Conservation (phyloP, 306 rosid species). For the Biancaea sappan region DNA sequence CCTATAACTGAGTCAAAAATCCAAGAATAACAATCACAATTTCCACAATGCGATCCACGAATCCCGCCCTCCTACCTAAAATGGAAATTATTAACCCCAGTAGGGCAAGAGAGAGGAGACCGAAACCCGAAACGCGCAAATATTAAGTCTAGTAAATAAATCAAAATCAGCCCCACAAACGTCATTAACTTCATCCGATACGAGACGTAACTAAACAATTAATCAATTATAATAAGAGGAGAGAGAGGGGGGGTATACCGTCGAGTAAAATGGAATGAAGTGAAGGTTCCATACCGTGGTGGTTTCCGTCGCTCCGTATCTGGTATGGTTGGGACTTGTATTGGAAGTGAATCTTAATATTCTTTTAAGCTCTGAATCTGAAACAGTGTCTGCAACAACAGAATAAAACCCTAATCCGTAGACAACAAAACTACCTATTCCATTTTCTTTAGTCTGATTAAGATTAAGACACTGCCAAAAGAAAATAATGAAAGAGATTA, state of each 20-base stretch:
- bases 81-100: slow-evolving; percentile 9
- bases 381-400: slow-evolving; percentile 26
- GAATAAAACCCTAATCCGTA: slow-evolving; percentile 55
- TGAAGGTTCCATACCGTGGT: slow-evolving; percentile 55
- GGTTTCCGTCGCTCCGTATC: slow-evolving; percentile 44
- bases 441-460: slow-evolving; percentile 12
- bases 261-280: slow-evolving; percentile 34
- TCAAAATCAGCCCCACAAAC: slow-evolving; percentile 31
- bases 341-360: slow-evolving; percentile 45
- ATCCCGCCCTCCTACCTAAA: slow-evolving; percentile 10
- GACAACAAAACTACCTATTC: slow-evolving; percentile 42
- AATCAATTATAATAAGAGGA: background rate
- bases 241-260: background rate
- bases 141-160: slow-evolving; percentile 15
- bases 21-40: slow-evolving; percentile 21
- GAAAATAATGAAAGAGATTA: slow-evolving; percentile 18
- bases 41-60: slow-evolving; percentile 13
- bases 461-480: background rate
- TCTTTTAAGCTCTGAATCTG: slow-evolving; percentile 45
- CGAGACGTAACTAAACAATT: background rate
- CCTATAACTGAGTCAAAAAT: slow-evolving; percentile 32
- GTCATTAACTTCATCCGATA: slow-evolving; percentile 29
- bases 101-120: background rate
- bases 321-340: slow-evolving; percentile 45
- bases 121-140: slow-evolving; percentile 15